Base-by-base conservation (phyloP, 441 rosid genomes). In the Pelargonium myrrhifolium region DNA sequence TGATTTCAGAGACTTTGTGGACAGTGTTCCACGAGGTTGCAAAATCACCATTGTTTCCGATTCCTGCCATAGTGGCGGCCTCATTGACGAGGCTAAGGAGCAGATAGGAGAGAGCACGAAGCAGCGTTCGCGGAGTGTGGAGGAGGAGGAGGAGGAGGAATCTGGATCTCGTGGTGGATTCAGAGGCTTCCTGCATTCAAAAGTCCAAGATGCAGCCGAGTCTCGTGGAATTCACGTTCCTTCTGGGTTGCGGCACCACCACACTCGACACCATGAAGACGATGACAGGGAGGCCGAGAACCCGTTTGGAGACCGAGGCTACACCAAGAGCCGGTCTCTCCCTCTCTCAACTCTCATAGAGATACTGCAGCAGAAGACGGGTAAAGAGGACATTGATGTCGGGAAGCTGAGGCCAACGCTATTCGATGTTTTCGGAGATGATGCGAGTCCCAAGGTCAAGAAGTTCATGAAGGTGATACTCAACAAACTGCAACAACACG, bases 391-490 rank as follows among this genome's bases (percentile, higher is more conserved):
- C 74, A 86, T 93, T 51, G 90, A 87, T 59, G 95, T 93, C 2
- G 98, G 99, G 45, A 87, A 85, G 75, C 80, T 90, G 75, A 81
- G 97, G 75, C 96, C 97, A 5, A 81, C 96, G 1, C 89, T 93
- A 24, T 90, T 85, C 20, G 95, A 93, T 53, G 75, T 81, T 12
- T 93, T 93, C 62, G 97, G 98, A 56, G 96, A 87, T 20, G 98
- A 93, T 53, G 71, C 98, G 9, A 93, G 90, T 71, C 97, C 98
- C 10, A 93, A 93, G 73, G 97, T 93, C 84, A 93, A 93, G 87
- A 93, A 93, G 76, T 93, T 93, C 71, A 90, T 93, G 98, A 90
- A 89, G 58, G 83, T 89, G 64, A 77, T 90, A 24, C 65, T 89
- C 71, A 71, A 75, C 78, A 93, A 93, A 73, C 87, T 93, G 65